These are phyloP conservation scores for Fragaria nilgerrensis DNA, from an alignment of 306 rosid species.

Conservation along the genomic window DNA sequence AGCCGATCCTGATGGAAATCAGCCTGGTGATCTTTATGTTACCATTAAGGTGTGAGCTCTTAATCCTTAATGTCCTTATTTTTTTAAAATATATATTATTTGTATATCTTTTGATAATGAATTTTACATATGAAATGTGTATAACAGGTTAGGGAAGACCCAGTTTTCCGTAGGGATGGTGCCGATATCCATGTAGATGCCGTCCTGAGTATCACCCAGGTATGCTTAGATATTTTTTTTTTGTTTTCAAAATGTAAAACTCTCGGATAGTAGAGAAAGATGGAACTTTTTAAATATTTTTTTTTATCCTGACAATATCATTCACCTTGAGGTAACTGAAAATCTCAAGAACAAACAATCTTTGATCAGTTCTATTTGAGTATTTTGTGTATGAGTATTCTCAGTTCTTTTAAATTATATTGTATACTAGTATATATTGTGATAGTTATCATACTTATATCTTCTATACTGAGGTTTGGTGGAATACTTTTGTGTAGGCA, in stretches of 20 bases:
- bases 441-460: neutral
- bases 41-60: constrained; percentile 53
- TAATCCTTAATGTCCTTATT: neutral
- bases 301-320: neutral
- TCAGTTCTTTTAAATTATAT: neutral
- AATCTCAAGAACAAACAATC: neutral
- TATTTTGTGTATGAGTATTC: neutral
- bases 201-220: constrained; percentile 80
- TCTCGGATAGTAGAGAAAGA: neutral
- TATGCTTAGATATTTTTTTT: constrained; percentile 17
- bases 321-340: neutral
- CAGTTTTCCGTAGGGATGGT: constrained; percentile 85
- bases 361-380: neutral
- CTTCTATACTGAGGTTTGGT: neutral
- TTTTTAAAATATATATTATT: neutral
- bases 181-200: constrained; percentile 88
- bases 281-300: neutral
- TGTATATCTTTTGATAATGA: neutral
- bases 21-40: constrained; percentile 81
- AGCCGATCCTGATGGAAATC: constrained; percentile 86
- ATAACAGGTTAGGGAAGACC: constrained; percentile 77
- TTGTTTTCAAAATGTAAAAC: neutral
- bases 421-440: neutral
- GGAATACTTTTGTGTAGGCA: constrained; percentile 46
- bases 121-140: neutral